Evolutionary conservation across 495 filamentous ascomycete species (phyloP).

Genomic region (Aspergillus nanangensis): DNA sequence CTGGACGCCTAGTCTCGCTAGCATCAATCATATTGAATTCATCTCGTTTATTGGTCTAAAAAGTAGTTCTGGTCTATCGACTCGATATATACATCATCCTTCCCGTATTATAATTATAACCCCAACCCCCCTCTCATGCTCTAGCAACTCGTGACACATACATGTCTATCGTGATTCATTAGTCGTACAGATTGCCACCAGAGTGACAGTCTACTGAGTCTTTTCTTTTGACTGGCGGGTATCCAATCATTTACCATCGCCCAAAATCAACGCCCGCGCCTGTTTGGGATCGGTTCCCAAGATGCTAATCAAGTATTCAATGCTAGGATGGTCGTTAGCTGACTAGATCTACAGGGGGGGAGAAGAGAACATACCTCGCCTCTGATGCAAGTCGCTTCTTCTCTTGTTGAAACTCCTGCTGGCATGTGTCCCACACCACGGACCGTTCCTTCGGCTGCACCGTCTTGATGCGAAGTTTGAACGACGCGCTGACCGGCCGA

Average conservation of each 20-base stretch:
- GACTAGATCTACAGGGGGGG: neutral
- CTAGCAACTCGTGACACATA: conserved; percentile 31
- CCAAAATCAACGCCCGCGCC: conserved; percentile 38
- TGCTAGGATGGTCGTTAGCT: conserved; percentile 22
- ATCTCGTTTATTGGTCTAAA: no score
- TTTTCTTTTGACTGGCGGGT: neutral
- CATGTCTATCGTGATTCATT: conserved; percentile 46
- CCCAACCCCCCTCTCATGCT: conserved; percentile 18
- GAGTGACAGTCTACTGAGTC: neutral
- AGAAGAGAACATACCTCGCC: conserved; percentile 47
- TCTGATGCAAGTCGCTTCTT: conserved; percentile 59
- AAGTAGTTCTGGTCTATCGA: neutral
- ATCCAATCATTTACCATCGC: conserved; percentile 11
- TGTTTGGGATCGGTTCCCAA: conserved; percentile 44
- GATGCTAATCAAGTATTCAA: conserved; percentile 50
- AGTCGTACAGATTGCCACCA: conserved; percentile 22
- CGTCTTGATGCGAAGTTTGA: conserved; percentile 76
- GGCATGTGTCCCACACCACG: conserved; percentile 62
- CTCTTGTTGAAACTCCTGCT: conserved; percentile 65
- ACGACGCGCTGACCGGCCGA: conserved; percentile 81
- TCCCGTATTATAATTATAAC: neutral
- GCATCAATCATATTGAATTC: no score
- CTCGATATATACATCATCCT: neutral
- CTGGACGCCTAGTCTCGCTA: no score
- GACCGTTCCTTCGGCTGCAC: conserved; percentile 63